Conservation (phyloP, 305 asterid species). For the Galium porrigens region DNA sequence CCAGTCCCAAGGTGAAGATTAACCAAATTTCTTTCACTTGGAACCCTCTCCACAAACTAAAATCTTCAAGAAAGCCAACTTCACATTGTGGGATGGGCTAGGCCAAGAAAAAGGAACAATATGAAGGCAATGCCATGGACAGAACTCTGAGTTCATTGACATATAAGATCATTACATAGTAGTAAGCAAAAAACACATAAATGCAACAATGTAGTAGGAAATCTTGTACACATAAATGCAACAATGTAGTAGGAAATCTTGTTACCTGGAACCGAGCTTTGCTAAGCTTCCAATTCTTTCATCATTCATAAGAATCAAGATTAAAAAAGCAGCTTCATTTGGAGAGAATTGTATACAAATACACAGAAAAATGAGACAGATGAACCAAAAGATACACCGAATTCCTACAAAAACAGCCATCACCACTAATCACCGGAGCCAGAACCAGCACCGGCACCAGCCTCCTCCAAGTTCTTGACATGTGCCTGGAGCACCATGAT, state of each 20-base stretch:
- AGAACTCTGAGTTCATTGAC: neutral
- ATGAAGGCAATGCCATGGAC: neutral
- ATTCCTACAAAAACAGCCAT: neutral
- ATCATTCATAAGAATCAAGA: neutral
- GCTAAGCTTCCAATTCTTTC: constrained; percentile 5
- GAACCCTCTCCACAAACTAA: neutral
- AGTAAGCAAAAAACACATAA: neutral
- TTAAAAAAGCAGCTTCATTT: neutral
- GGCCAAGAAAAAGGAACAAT: neutral
- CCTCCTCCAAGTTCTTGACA: constrained; percentile 71
- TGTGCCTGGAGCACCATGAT: constrained; percentile 53
- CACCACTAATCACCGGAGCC: constrained; percentile 27
- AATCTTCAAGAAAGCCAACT: neutral
- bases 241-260: neutral
- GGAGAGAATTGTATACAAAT: constrained; percentile 1
- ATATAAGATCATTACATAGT: neutral
- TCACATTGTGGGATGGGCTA: neutral
- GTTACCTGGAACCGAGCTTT: neutral
- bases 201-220: neutral
- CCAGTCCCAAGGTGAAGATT: neutral
- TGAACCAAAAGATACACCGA: constrained; percentile 8
- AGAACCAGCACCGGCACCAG: constrained; percentile 30
- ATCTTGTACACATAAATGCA: neutral
- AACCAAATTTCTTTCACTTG: too few species aligned
- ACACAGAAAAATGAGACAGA: neutral